phyloP scores from a whole-genome alignment of 1,284 basidiomycete genomes.

The Singerocomus rubriflavus region DNA sequence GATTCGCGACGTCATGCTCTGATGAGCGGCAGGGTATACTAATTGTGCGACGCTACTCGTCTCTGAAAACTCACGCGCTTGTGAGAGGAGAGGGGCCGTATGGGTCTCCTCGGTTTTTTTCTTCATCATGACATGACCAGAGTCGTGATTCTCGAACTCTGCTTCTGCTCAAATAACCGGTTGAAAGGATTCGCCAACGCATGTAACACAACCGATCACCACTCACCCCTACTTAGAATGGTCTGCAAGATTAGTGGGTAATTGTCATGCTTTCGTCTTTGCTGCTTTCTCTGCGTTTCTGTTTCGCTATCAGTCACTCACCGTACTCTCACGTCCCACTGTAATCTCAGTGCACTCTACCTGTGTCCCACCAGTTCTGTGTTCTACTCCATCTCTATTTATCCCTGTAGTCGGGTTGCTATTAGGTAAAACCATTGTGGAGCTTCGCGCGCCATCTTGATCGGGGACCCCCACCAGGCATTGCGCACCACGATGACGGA shows the following conservation, averaged over 20 bases:
- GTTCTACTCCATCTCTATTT: neutral
- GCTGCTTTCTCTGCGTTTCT: neutral
- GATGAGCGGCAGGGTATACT: constrained; percentile 11
- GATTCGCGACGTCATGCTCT: constrained; percentile 57
- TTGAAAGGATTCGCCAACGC: constrained; percentile 10
- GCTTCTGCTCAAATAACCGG: neutral
- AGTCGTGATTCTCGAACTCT: neutral
- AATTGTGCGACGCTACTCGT: neutral
- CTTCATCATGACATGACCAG: neutral
- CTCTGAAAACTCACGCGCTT: neutral
- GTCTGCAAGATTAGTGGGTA: neutral
- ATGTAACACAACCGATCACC: neutral
- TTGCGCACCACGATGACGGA: constrained; percentile 24
- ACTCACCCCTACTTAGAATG: neutral
- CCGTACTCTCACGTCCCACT: neutral
- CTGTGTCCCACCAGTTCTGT: neutral
- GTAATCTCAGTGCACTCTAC: neutral
- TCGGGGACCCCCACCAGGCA: neutral
- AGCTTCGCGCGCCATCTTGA: neutral
- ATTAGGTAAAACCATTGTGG: too few relatives aligned
- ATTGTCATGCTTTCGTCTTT: neutral
- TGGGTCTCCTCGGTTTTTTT: neutral
- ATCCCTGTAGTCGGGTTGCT: neutral
- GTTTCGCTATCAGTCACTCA: neutral
- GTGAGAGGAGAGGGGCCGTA: neutral